These are phyloP conservation scores for Aspergillus steynii DNA, from an alignment of 495 filamentous ascomycete genomes.

Conservation along the genomic window DNA sequence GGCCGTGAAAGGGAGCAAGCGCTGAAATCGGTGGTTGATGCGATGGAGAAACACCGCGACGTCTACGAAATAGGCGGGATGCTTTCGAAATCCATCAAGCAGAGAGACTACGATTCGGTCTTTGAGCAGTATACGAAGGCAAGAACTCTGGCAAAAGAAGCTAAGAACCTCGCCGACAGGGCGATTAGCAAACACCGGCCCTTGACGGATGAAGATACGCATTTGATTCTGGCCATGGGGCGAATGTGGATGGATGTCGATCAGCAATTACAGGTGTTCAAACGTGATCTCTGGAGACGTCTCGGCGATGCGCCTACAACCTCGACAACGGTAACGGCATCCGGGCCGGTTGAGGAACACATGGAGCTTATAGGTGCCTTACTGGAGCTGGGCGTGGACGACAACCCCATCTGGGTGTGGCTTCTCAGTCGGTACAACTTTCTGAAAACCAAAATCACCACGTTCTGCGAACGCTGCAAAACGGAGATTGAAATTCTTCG, in stretches of 20 bases:
- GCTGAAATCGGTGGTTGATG: conserved; percentile 69
- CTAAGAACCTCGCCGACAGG: conserved; percentile 59
- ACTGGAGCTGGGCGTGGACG: conserved; percentile 86
- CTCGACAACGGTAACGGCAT: conserved; percentile 39
- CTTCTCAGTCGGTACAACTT: conserved; percentile 84
- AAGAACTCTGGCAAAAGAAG: conserved; percentile 70
- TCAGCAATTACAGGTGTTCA: conserved; percentile 79
- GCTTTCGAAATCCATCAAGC: conserved; percentile 82
- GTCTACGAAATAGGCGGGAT: conserved; percentile 75
- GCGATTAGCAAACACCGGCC: conserved; percentile 44
- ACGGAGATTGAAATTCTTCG: conserved; percentile 90
- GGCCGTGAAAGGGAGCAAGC: conserved; percentile 89
- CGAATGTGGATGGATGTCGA: conserved; percentile 95
- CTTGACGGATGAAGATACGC: conserved; percentile 71
- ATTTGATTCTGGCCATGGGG: conserved; percentile 82
- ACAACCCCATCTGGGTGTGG: conserved; percentile 97
- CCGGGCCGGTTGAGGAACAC: conserved; percentile 68
- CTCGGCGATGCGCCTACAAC: conserved; percentile 60
- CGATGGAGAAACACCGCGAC: conserved; percentile 74
- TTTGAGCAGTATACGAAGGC: conserved; percentile 85
- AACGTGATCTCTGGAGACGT: conserved; percentile 81
- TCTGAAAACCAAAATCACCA: conserved; percentile 77
- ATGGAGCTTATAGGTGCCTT: conserved; percentile 87
- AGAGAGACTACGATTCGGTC: conserved; percentile 82
- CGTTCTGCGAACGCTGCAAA: conserved; percentile 76